Evolutionary conservation across 2,329 filamentous ascomycete genomes (phyloP).

Genomic region (Ophiostoma sp.): DNA sequence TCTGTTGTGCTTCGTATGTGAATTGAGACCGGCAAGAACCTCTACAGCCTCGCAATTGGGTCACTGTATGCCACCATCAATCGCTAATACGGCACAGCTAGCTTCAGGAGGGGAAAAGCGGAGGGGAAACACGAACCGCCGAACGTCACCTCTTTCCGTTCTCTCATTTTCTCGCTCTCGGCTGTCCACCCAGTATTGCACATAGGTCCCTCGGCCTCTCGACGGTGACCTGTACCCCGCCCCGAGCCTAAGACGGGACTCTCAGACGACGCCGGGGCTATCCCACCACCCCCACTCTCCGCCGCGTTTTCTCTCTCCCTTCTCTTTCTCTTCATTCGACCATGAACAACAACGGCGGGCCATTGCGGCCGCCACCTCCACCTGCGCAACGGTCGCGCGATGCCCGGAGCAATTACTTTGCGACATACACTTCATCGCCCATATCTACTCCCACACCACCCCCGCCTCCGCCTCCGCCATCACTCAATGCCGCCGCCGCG

Average conservation of each 20-base stretch:
- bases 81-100: not conserved
- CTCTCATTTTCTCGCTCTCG: not conserved
- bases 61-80: not conserved
- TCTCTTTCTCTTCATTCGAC: not conserved
- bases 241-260: not conserved
- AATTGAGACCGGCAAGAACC: not conserved
- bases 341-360: slow-evolving; percentile 25
- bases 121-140: not conserved
- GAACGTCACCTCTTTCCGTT: not conserved
- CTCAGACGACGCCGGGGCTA: not conserved
- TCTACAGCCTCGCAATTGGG: not conserved
- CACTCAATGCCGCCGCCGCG: not conserved
- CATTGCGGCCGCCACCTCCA: slow-evolving; percentile 24
- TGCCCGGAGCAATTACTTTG: slow-evolving; percentile 56
- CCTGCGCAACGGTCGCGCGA: slow-evolving; percentile 22
- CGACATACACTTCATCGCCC: slow-evolving; percentile 46
- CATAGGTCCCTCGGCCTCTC: not conserved
- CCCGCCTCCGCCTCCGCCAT: slow-evolving; percentile 20
- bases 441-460: slow-evolving; percentile 1
- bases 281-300: not conserved
- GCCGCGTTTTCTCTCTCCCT: not conserved
- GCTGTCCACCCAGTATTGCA: not conserved
- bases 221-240: not conserved
- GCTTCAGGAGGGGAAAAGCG: not conserved
- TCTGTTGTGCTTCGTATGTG: not conserved